Percentiles rank a stretch among this genome's conserved stretches.
phyloP scores from a whole-genome alignment of 2,329 filamentous ascomycete genomes.

The Penicillium aurantiogriseum region DNA sequence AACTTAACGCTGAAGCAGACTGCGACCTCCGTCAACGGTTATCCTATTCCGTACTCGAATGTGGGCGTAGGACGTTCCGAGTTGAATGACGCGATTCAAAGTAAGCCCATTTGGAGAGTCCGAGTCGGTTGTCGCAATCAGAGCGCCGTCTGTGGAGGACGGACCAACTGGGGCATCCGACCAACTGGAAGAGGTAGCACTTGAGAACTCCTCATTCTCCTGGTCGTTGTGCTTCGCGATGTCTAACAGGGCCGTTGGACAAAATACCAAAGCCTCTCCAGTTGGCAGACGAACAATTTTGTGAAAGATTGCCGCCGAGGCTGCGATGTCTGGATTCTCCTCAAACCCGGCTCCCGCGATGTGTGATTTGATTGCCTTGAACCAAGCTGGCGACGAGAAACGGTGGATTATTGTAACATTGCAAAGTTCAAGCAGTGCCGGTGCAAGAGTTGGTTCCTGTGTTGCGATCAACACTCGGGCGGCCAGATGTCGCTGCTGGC shows the following conservation, averaged over 20 bases:
- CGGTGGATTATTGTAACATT: slow-evolving; percentile 1
- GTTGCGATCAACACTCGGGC: slow-evolving; percentile 2
- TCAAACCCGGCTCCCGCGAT: background rate
- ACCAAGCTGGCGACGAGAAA: slow-evolving; percentile 8
- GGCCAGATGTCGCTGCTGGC: slow-evolving; percentile 4
- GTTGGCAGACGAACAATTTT: slow-evolving; percentile 1
- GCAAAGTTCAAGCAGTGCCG: slow-evolving; percentile 1
- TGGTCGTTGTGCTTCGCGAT: background rate
- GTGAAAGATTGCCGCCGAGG: background rate
- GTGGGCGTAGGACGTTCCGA: background rate
- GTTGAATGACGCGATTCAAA: background rate
- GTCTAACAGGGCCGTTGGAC: slow-evolving; percentile 1
- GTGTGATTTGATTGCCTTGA: background rate
- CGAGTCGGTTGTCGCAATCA: background rate
- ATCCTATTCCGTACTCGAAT: slow-evolving; percentile 6
- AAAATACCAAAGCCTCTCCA: slow-evolving; percentile 5
- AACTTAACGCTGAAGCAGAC: background rate
- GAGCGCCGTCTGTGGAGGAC: background rate
- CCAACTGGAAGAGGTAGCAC: background rate
- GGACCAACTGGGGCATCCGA: background rate
- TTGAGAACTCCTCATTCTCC: background rate
- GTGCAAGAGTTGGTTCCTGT: slow-evolving; percentile 7
- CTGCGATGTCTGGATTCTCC: background rate
- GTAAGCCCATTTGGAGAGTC: background rate
- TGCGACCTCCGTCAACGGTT: slow-evolving; percentile 5